Conservation (phyloP, 2,329 filamentous ascomycete genomes). For the Fonsecaea pedrosoi region DNA sequence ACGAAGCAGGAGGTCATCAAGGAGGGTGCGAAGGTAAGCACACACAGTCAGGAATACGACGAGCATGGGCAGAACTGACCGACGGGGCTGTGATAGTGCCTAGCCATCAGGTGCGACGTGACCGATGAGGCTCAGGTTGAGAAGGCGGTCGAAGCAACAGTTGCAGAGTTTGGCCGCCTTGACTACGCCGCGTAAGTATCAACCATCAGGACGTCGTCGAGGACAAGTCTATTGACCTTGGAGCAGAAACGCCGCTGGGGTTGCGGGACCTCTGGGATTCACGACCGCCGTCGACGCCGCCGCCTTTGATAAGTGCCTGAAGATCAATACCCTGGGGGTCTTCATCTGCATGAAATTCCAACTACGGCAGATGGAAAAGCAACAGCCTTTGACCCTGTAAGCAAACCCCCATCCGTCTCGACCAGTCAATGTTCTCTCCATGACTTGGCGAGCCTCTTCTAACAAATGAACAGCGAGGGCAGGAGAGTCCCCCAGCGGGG, state of each 20-base stretch:
- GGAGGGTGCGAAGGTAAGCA: too few species aligned
- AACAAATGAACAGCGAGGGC: slow-evolving; percentile 42
- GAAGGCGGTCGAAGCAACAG: slow-evolving; percentile 40
- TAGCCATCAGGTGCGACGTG: neutral
- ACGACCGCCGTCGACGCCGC: slow-evolving; percentile 56
- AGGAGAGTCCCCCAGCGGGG: slow-evolving; percentile 37
- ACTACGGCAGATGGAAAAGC: slow-evolving; percentile 58
- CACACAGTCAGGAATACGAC: too few species aligned
- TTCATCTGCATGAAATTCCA: slow-evolving; percentile 67
- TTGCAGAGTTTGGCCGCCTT: slow-evolving; percentile 58
- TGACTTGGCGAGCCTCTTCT: neutral
- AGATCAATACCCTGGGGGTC: slow-evolving; percentile 63
- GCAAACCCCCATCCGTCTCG: slow-evolving; percentile 41
- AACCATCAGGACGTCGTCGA: neutral
- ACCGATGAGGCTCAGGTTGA: slow-evolving; percentile 9
- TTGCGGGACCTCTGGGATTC: slow-evolving; percentile 51
- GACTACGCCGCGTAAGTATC: slow-evolving; percentile 56
- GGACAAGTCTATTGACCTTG: too few species aligned
- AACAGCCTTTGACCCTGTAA: slow-evolving; percentile 40
- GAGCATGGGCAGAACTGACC: too few species aligned
- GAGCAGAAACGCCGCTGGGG: slow-evolving; percentile 59
- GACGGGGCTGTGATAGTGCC: neutral
- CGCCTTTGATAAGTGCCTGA: slow-evolving; percentile 59
- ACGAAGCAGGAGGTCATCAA: too few species aligned
- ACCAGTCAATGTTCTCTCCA: slow-evolving; percentile 27